Evolutionary conservation across 441 rosid species (phyloP).

Genomic region (Gossypium schwendimanii): DNA sequence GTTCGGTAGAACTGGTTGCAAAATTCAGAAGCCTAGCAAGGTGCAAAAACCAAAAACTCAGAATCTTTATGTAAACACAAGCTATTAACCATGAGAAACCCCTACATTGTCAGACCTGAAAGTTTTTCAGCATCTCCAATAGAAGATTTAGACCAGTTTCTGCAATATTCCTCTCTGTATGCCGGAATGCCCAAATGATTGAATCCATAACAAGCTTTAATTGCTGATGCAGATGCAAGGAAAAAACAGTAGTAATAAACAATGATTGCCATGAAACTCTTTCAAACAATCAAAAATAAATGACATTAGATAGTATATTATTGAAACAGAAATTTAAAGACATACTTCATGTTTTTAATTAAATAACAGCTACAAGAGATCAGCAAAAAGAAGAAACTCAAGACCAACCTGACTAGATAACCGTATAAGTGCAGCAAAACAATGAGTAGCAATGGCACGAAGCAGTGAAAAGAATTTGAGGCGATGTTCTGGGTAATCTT

Average conservation of each 20-base stretch:
- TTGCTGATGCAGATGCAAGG: conserved; percentile 49
- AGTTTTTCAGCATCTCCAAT: conserved; percentile 90
- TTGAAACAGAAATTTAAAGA: not conserved
- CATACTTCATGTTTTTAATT: not conserved
- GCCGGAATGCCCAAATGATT: conserved; percentile 99
- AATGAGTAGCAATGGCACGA: conserved; percentile 92
- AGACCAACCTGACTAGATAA: conserved; percentile 85
- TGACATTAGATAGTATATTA: not conserved
- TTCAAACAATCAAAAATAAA: not conserved
- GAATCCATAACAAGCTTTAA: conserved; percentile 97
- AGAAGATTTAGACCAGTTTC: conserved; percentile 93
- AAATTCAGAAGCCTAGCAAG: conserved; percentile 62
- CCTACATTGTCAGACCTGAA: conserved; percentile 53
- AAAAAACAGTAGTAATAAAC: not conserved
- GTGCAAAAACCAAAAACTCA: conserved; percentile 14
- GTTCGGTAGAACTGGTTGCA: conserved; percentile 67
- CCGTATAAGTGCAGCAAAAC: conserved; percentile 88
- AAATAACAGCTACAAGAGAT: not conserved
- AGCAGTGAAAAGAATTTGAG: conserved; percentile 97
- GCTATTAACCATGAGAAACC: not conserved
- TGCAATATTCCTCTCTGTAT: conserved; percentile 96
- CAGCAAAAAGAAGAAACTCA: not conserved
- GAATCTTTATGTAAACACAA: conserved; percentile 10
- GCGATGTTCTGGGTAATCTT: conserved; percentile 98
- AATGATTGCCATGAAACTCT: not conserved